Percentiles rank a stretch among this genome's conserved stretches.
Conservation (phyloP, 75 land plant genomes). For the Pinus tabuliformis region DNA sequence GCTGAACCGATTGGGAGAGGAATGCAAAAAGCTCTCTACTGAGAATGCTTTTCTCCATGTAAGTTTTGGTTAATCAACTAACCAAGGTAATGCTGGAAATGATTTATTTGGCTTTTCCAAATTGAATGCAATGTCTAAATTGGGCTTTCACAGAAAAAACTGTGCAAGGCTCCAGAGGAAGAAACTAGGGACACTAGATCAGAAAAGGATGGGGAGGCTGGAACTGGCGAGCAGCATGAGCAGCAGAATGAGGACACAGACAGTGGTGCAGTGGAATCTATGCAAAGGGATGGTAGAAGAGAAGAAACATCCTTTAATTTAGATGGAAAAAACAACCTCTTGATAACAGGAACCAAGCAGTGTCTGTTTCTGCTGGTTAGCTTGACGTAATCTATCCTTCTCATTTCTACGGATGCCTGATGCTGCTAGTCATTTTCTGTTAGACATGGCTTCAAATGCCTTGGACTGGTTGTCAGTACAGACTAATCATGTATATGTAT, state of each 20-base stretch:
- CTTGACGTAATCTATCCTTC: background rate
- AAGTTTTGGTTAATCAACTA: slow-evolving; percentile 3
- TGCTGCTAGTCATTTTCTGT: background rate
- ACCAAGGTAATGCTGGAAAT: background rate
- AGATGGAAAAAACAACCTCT: background rate
- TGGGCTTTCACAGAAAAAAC: background rate
- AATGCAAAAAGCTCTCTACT: slow-evolving; percentile 14
- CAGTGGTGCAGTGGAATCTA: background rate
- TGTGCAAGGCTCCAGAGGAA: background rate
- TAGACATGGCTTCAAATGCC: background rate
- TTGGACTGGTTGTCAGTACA: background rate
- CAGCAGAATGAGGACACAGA: background rate
- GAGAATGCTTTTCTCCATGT: slow-evolving; percentile 18
- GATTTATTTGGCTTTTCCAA: background rate
- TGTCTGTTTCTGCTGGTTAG: slow-evolving; percentile 5
- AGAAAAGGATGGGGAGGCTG: background rate
- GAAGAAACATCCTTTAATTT: background rate
- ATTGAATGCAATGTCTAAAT: background rate
- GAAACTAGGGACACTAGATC: background rate
- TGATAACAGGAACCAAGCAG: background rate
- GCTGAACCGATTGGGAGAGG: slow-evolving; percentile 14
- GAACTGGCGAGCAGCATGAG: background rate
- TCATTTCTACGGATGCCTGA: background rate
- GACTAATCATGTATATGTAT: background rate
- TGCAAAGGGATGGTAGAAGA: slow-evolving; percentile 1